A percentile compares a stretch with the other conserved stretches of the same genome.
These are phyloP conservation scores for Phylloboletellus chloephorus DNA, from an alignment of 1,284 basidiomycete genomes.

Conservation along the genomic window DNA sequence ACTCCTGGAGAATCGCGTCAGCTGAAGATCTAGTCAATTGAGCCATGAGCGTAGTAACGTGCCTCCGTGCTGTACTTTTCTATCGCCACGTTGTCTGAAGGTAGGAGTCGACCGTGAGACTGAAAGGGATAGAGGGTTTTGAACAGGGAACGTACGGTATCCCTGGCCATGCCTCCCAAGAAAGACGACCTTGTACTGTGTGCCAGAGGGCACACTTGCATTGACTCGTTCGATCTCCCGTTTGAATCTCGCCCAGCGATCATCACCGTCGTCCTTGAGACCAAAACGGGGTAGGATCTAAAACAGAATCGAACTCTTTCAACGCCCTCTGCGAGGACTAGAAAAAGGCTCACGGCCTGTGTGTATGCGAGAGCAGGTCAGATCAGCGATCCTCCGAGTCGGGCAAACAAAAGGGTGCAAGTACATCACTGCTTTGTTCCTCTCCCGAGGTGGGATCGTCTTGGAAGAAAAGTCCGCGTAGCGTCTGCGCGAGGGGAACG, in stretches of 20 bases:
- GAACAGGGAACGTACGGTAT: constrained; percentile 32
- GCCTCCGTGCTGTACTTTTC: constrained; percentile 62
- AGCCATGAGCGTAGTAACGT: constrained; percentile 17
- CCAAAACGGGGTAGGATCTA: constrained; percentile 62
- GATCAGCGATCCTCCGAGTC: background rate
- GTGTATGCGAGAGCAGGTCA: background rate
- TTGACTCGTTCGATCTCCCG: constrained; percentile 43
- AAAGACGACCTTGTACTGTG: constrained; percentile 59
- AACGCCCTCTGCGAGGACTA: background rate
- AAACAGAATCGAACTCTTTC: background rate
- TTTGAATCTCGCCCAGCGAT: constrained; percentile 52
- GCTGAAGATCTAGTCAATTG: background rate
- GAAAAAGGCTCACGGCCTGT: constrained; percentile 18
- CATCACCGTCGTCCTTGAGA: constrained; percentile 47
- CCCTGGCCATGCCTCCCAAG: constrained; percentile 72
- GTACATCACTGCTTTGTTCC: constrained; percentile 3
- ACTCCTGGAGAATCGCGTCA: constrained; percentile 33
- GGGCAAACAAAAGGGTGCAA: constrained; percentile 1
- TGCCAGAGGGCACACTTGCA: constrained; percentile 32
- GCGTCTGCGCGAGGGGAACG: constrained; percentile 4
- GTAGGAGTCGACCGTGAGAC: background rate
- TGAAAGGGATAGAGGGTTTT: background rate
- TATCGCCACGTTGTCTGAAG: constrained; percentile 68
- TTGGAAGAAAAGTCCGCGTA: constrained; percentile 21
- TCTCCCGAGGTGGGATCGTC: constrained; percentile 16